Base-by-base conservation (phyloP, 495 filamentous ascomycete genomes). In the Penicillium steckii region DNA sequence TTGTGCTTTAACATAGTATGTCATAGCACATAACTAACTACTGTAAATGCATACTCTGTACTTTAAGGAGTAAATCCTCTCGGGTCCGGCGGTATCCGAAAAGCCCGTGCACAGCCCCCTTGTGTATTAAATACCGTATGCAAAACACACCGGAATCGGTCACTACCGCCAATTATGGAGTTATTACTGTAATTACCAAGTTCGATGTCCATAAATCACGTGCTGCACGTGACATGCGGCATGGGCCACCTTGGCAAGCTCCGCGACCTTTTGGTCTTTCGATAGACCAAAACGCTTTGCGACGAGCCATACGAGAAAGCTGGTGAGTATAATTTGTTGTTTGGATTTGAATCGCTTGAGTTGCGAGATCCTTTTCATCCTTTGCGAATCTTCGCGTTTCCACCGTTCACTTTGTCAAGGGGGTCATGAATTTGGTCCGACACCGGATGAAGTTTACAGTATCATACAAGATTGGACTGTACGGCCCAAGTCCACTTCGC, bases 51-150 rank as follows among this genome's bases (percentile, higher is more conserved):
- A 12, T 24, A 50, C 43, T 38, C 48, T 29, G n/a, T n/a, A n/a
- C n/a, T n/a, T n/a, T n/a, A n/a, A n/a, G n/a, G n/a, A n/a, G n/a
- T n/a, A 45, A 35, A 22, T 17, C 17, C 27, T 17, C 25, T 48
- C 58, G 46, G 52, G 26, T 53, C 58, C 62, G 62, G 54, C 44
- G 50, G 40, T 62, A 62, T 65, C 62, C 62, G 62, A 62, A n/a
- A 37, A 54, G 26, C 42, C 55, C 13, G 27, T 46, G 41, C 43
- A 44, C 23, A 32, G 37, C 30, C 41, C 19, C 38, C 38, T 41
- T 35, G 50, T 35, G 50, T 57, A 50, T 57, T 57, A 18, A 0
- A 15, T 46, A 53, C 38, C 19, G 37, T 13, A 37, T 6, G 13
- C 9, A 8, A 21, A 10, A 24, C 27, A n/a, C 38, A 22, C 32